These are phyloP conservation scores for Huntiella abstrusa DNA, from an alignment of 2,329 filamentous ascomycete species.

Conservation along the genomic window DNA sequence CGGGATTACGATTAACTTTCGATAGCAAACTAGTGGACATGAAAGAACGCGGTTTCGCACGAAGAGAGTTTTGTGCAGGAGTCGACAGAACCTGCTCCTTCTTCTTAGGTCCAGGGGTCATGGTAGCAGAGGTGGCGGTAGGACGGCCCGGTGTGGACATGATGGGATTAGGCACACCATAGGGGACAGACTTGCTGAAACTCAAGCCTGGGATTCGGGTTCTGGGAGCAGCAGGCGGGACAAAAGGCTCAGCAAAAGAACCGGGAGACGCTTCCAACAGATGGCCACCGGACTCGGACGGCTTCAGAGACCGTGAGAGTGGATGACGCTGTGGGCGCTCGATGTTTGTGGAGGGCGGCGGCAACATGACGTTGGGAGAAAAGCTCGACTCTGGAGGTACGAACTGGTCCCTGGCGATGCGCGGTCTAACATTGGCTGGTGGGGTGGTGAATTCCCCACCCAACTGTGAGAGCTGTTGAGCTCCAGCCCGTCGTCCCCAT, in stretches of 20 bases:
- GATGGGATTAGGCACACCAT: slow-evolving; percentile 5
- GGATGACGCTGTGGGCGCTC: slow-evolving; percentile 50
- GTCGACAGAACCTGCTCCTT: slow-evolving; percentile 2
- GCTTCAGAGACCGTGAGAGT: slow-evolving; percentile 68
- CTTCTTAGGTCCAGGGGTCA: slow-evolving; percentile 16
- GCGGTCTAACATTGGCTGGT: slow-evolving; percentile 41
- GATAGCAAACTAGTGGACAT: slow-evolving; percentile 89
- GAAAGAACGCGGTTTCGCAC: slow-evolving; percentile 28
- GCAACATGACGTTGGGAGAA: slow-evolving; percentile 31
- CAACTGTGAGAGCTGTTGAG: slow-evolving; percentile 23
- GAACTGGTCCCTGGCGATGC: slow-evolving; percentile 65
- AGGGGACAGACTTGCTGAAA: slow-evolving; percentile 10
- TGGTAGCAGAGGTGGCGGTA: slow-evolving; percentile 17
- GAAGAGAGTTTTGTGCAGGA: slow-evolving; percentile 8
- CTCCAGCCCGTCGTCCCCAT: slow-evolving; percentile 40
- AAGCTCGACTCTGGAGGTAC: slow-evolving; percentile 39
- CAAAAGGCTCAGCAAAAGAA: slow-evolving; percentile 9
- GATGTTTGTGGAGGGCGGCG: slow-evolving; percentile 12
- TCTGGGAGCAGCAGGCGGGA: slow-evolving; percentile 14
- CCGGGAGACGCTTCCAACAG: slow-evolving; percentile 48
- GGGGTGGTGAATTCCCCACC: slow-evolving; percentile 37
- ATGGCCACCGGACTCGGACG: slow-evolving; percentile 69
- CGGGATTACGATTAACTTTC: slow-evolving; percentile 73
- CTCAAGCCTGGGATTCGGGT: slow-evolving; percentile 19
- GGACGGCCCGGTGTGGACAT: slow-evolving; percentile 5